Conservation (phyloP, 2,329 filamentous ascomycete species). For the Calcarisporium arbuscula region DNA sequence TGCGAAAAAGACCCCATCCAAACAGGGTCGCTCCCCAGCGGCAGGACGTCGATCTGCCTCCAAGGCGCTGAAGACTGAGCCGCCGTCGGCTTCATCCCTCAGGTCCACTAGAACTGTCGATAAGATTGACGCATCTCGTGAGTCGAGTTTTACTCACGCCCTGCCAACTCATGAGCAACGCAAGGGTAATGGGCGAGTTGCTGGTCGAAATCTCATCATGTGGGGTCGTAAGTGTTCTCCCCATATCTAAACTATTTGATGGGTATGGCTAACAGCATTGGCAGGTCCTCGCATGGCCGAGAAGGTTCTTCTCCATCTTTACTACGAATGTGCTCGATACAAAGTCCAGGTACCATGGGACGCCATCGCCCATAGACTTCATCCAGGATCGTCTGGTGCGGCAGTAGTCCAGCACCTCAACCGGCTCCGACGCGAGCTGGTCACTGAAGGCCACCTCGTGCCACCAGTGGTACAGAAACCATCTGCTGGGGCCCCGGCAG, state of each 20-base stretch:
- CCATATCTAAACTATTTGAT: not conserved
- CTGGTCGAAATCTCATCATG: slow-evolving; percentile 32
- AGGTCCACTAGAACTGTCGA: slow-evolving; percentile 4
- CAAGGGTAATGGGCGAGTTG: slow-evolving; percentile 20
- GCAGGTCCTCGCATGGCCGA: slow-evolving; percentile 40
- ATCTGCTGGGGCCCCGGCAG: slow-evolving; percentile 8
- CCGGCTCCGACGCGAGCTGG: slow-evolving; percentile 26
- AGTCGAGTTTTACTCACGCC: slow-evolving; percentile 15
- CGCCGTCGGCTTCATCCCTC: slow-evolving; percentile 2
- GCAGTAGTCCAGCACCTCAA: slow-evolving; percentile 31
- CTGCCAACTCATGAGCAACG: slow-evolving; percentile 19
- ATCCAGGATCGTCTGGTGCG: slow-evolving; percentile 32
- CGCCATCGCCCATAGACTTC: slow-evolving; percentile 31
- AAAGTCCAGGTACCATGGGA: slow-evolving; percentile 32
- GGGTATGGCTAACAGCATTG: not conserved
- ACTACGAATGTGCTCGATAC: slow-evolving; percentile 30
- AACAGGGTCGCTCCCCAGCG: slow-evolving; percentile 11
- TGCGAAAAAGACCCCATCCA: slow-evolving; percentile 14
- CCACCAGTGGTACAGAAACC: slow-evolving; percentile 27
- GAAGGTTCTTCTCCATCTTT: slow-evolving; percentile 34
- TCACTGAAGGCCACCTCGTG: slow-evolving; percentile 34
- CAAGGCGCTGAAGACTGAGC: slow-evolving; percentile 7
- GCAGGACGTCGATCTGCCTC: slow-evolving; percentile 8
- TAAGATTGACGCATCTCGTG: slow-evolving; percentile 7
- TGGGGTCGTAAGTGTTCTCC: slow-evolving; percentile 35